Evolutionary conservation across 208 protist genomes (phyloP).

Genomic region (Trypanosoma rangeli): DNA sequence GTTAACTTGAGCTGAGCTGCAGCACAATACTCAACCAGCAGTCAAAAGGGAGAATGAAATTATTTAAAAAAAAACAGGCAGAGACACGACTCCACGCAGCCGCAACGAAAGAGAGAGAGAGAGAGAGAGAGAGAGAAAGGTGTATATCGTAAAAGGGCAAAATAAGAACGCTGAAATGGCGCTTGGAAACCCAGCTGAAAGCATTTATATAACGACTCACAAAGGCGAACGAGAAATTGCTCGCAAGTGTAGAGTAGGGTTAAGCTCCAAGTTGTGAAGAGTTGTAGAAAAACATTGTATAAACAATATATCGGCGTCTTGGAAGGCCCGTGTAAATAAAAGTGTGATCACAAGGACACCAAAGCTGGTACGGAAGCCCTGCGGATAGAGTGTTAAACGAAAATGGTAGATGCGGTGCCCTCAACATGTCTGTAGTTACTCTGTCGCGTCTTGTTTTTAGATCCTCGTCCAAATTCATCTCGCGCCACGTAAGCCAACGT

Average conservation of each 20-base stretch:
- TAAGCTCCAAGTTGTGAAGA: slow-evolving; percentile 25
- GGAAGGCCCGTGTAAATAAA: slow-evolving; percentile 6
- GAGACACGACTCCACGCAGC: too few species aligned
- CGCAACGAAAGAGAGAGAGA: too few species aligned
- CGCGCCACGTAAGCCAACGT: slow-evolving; percentile 36
- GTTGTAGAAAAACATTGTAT: slow-evolving; percentile 23
- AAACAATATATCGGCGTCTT: slow-evolving; percentile 1
- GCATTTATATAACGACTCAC: too few species aligned
- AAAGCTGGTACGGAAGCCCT: slow-evolving; percentile 13
- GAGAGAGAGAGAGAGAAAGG: too few species aligned
- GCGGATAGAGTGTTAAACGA: not conserved
- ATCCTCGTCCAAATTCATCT: slow-evolving; percentile 22
- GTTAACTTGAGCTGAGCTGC: too few species aligned
- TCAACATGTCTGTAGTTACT: not conserved
- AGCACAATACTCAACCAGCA: too few species aligned
- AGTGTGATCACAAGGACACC: slow-evolving; percentile 10
- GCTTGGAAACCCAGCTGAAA: too few species aligned
- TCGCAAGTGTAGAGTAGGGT: not conserved
- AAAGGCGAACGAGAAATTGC: too few species aligned
- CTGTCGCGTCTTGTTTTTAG: slow-evolving; percentile 1
- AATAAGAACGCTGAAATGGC: too few species aligned
- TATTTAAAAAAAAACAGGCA: too few species aligned
- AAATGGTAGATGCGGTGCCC: not conserved
- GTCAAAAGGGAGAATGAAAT: too few species aligned
- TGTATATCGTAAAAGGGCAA: too few species aligned